A percentile compares a stretch with the other conserved stretches of the same genome.
These are phyloP conservation scores for Ascochyta rabiei DNA, from an alignment of 2,329 filamentous ascomycete species.

Conservation along the genomic window DNA sequence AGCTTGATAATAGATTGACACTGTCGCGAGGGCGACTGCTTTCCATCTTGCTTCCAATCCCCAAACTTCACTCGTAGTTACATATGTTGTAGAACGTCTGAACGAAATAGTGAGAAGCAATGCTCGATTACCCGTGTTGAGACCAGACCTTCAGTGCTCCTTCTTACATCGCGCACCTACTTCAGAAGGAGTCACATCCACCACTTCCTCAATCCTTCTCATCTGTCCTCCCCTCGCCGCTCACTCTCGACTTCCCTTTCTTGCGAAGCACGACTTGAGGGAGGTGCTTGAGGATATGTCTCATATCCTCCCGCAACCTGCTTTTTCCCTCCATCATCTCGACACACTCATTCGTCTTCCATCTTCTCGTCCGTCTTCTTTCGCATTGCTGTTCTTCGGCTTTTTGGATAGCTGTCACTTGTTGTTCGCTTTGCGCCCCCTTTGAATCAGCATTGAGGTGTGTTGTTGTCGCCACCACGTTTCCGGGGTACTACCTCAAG, in stretches of 20 bases:
- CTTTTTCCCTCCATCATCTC: constrained; percentile 19
- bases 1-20: not conserved
- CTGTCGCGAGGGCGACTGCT: too few species aligned
- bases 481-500: not conserved
- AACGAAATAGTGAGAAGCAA: too few species aligned
- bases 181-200: constrained; percentile 9
- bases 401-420: constrained; percentile 49
- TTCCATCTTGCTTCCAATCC: too few species aligned
- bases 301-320: constrained; percentile 29
- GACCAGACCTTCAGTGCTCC: not conserved
- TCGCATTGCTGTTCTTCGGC: constrained; percentile 45
- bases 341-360: constrained; percentile 48
- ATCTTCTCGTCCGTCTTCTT: constrained; percentile 48
- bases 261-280: constrained; percentile 11
- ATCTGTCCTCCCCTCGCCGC: constrained; percentile 17
- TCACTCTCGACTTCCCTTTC: constrained; percentile 19
- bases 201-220: constrained; percentile 14
- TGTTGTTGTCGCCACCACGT: constrained; percentile 17
- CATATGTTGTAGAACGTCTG: too few species aligned
- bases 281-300: constrained; percentile 29
- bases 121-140: not conserved
- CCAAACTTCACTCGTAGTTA: too few species aligned
- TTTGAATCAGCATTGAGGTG: constrained; percentile 43
- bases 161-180: not conserved
- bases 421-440: constrained; percentile 35